Conservation (phyloP, 345 rosid genomes). For the Toxicodendron radicans region DNA sequence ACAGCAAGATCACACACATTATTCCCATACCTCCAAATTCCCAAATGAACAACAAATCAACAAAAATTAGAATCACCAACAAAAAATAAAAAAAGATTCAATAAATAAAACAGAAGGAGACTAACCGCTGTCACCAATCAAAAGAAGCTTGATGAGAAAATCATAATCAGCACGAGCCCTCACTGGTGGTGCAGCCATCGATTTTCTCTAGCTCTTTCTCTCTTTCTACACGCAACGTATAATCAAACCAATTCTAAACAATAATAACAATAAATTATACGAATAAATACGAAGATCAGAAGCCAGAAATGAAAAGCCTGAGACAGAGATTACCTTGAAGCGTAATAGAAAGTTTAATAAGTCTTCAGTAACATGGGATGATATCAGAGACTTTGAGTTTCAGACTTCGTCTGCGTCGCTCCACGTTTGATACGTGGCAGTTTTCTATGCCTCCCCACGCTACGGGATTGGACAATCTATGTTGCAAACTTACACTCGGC, state of each 20-base stretch:
- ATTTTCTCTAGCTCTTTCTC: slow-evolving; percentile 21
- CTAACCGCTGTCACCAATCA: slow-evolving; percentile 77
- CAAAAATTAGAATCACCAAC: neutral
- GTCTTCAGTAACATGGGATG: slow-evolving; percentile 17
- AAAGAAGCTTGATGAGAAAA: slow-evolving; percentile 74
- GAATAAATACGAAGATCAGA: slow-evolving; percentile 9
- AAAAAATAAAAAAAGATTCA: neutral
- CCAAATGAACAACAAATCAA: neutral
- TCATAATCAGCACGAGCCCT: slow-evolving; percentile 80
- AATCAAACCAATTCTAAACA: neutral
- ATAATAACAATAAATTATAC: neutral
- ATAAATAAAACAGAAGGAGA: neutral
- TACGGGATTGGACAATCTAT: neutral
- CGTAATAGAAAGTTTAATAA: slow-evolving; percentile 2
- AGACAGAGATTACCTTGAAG: slow-evolving; percentile 14
- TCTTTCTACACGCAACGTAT: slow-evolving; percentile 13
- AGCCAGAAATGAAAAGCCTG: neutral
- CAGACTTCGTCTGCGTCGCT: slow-evolving; percentile 16
- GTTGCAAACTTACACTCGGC: neutral
- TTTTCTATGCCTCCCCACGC: neutral
- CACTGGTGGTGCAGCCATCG: slow-evolving; percentile 78
- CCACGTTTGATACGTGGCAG: slow-evolving; percentile 12
- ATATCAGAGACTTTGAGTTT: neutral
- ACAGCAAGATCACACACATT: slow-evolving; percentile 2
- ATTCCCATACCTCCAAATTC: slow-evolving; percentile 2